Evolutionary conservation across 805 yeast genomes (phyloP).

Genomic region (Kluyveromyces starmeri): DNA sequence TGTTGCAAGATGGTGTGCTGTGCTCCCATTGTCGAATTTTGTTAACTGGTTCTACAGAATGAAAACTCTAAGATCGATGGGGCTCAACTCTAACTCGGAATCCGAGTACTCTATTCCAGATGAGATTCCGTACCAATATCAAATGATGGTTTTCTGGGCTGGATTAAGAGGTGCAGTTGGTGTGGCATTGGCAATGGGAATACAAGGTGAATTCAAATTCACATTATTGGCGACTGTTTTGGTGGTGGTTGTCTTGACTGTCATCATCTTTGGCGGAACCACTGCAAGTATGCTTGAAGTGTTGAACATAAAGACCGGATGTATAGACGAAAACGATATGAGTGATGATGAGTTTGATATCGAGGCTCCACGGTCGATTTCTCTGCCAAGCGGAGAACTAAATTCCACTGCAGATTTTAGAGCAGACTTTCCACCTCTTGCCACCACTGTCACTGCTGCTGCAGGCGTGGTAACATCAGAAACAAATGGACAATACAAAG

Average conservation of each 20-base stretch:
- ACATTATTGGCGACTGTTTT: constrained; percentile 88
- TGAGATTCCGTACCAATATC: constrained; percentile 91
- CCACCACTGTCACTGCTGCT: constrained; percentile 4
- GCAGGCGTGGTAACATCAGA: constrained; percentile 7
- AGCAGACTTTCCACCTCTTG: constrained; percentile 9
- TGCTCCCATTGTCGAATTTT: constrained; percentile 81
- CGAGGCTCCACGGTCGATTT: constrained; percentile 33
- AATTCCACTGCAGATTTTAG: constrained; percentile 23
- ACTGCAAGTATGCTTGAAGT: constrained; percentile 97
- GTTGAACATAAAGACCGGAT: constrained; percentile 85
- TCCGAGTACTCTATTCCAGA: constrained; percentile 44
- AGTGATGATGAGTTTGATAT: constrained; percentile 95
- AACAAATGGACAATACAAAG: constrained; percentile 5
- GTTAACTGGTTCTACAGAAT: constrained; percentile 71
- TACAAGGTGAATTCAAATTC: constrained; percentile 87
- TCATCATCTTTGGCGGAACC: constrained; percentile 94
- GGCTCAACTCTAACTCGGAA: constrained; percentile 21
- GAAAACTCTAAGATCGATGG: constrained; percentile 40
- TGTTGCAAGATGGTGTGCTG: constrained; percentile 94
- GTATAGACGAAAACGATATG: constrained; percentile 62
- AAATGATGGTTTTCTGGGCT: constrained; percentile 99
- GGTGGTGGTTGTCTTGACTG: constrained; percentile 94
- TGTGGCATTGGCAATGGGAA: constrained; percentile 95
- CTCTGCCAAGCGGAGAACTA: constrained; percentile 13
- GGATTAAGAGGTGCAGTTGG: constrained; percentile 99